Evolutionary conservation across 1,284 basidiomycete genomes (phyloP).

Genomic region (Athelia sp.): DNA sequence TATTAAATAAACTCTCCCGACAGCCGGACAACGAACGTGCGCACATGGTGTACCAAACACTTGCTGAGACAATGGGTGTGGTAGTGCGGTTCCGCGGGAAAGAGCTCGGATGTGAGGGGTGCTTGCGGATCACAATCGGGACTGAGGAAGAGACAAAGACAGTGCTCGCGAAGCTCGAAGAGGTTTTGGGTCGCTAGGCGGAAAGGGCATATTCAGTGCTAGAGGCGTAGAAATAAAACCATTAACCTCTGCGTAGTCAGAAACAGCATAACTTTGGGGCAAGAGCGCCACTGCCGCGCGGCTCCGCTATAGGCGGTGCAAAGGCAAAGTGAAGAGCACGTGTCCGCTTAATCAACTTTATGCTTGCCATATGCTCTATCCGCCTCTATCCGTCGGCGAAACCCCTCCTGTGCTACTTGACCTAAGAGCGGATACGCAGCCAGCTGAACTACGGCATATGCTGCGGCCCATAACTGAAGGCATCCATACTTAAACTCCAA

Average conservation of each 20-base stretch:
- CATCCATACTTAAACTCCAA: not conserved
- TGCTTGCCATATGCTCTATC: too few relatives aligned
- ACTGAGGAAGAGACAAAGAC: slow-evolving; percentile 74
- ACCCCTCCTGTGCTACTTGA: too few relatives aligned
- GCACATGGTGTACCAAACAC: slow-evolving; percentile 68
- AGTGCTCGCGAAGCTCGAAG: slow-evolving; percentile 17
- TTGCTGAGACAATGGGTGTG: slow-evolving; percentile 84
- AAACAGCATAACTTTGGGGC: too few relatives aligned
- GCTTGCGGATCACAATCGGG: slow-evolving; percentile 89
- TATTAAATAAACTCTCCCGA: slow-evolving; percentile 47
- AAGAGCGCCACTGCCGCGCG: too few relatives aligned
- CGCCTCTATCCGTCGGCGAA: too few relatives aligned
- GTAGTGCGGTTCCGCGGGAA: slow-evolving; percentile 89
- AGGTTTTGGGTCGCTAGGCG: not conserved
- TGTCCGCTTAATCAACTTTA: too few relatives aligned
- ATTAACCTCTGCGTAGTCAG: too few relatives aligned
- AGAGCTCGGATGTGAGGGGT: slow-evolving; percentile 86
- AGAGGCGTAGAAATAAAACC: too few relatives aligned
- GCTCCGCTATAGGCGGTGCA: too few relatives aligned
- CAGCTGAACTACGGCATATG: not conserved
- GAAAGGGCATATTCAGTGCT: too few relatives aligned
- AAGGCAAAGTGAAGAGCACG: too few relatives aligned
- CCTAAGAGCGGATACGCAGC: too few relatives aligned
- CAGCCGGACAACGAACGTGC: slow-evolving; percentile 69
- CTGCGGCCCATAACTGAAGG: not conserved